Conservation (phyloP, 2,329 filamentous ascomycete species). For the Cadophora sp. region DNA sequence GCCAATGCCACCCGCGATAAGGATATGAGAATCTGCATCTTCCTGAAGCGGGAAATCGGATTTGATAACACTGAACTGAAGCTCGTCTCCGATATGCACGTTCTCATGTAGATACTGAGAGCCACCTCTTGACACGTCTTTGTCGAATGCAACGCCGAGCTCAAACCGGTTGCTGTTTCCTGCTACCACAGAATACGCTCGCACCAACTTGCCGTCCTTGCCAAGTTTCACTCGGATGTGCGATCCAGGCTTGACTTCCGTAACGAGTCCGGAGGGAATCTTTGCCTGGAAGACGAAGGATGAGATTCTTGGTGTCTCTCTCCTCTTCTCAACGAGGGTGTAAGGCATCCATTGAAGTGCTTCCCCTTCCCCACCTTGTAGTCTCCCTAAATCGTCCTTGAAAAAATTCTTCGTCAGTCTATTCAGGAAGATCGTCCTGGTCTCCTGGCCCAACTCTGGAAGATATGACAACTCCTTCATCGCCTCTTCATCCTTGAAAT, state of each 20-base stretch:
- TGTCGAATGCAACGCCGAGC: conserved; percentile 61
- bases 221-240: conserved; percentile 63
- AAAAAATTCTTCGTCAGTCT: conserved; percentile 8
- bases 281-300: conserved; percentile 59
- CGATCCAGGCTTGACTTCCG: conserved; percentile 48
- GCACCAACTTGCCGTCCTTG: conserved; percentile 53
- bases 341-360: conserved; percentile 43
- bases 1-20: conserved; percentile 68
- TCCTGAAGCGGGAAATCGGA: conserved; percentile 52
- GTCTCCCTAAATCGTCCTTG: neutral
- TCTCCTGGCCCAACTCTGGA: conserved; percentile 25
- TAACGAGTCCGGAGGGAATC: conserved; percentile 42
- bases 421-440: conserved; percentile 15
- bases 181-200: conserved; percentile 64
- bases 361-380: conserved; percentile 13
- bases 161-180: conserved; percentile 48
- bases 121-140: conserved; percentile 58
- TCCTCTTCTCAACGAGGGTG: conserved; percentile 53
- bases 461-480: conserved; percentile 28
- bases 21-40: conserved; percentile 62
- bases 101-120: conserved; percentile 62
- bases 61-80: conserved; percentile 58
- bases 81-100: conserved; percentile 52
- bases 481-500: conserved; percentile 45
- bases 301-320: conserved; percentile 56